Conservation (phyloP, 768 basidiomycete species). For the Cystofilobasidium macerans region DNA sequence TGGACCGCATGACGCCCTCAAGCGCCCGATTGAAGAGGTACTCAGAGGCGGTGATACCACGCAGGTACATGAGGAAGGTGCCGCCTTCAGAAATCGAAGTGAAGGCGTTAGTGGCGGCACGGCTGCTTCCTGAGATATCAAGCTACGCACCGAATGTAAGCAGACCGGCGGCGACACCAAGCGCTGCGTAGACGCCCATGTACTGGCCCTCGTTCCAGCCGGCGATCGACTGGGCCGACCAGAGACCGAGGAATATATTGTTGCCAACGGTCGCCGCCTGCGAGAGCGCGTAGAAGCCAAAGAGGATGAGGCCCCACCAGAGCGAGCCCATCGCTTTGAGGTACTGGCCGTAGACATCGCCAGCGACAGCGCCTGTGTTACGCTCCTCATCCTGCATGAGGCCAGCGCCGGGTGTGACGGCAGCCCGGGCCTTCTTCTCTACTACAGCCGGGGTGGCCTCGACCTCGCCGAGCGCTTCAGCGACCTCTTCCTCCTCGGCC, state of each 20-base stretch:
- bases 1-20: conserved; percentile 48
- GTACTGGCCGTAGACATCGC: conserved; percentile 46
- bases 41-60: conserved; percentile 39
- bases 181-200: conserved; percentile 48
- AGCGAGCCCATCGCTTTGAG: conserved; percentile 45
- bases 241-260: conserved; percentile 61
- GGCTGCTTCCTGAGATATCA: no score
- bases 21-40: conserved; percentile 52
- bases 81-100: conserved; percentile 46
- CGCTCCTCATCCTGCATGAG: conserved; percentile 52
- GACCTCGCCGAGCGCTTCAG: conserved; percentile 28
- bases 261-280: conserved; percentile 53
- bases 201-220: conserved; percentile 49
- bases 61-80: conserved; percentile 23
- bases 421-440: conserved; percentile 32
- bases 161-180: conserved; percentile 8
- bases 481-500: conserved; percentile 23
- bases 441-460: conserved; percentile 34
- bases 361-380: conserved; percentile 47
- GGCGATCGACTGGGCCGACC: conserved; percentile 50
- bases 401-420: conserved; percentile 14
- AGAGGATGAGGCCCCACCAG: conserved; percentile 43
- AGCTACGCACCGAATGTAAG: not conserved
- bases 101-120: conserved; percentile 46
- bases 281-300: conserved; percentile 42